phyloP scores from a whole-genome alignment of 73 alveolate genomes.

The Uronychia binucleata region DNA sequence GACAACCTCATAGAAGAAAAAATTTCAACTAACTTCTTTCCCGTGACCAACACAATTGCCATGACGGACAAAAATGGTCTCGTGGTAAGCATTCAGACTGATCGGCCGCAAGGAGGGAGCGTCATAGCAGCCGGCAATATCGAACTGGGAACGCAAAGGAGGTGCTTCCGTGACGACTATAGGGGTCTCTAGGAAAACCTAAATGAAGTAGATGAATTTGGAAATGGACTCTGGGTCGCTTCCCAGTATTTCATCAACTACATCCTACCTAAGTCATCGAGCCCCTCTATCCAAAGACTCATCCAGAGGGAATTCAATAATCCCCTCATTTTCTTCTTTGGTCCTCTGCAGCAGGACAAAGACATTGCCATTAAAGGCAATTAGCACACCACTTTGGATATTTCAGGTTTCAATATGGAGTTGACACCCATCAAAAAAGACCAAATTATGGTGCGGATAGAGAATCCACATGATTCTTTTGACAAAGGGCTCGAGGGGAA shows the following conservation, averaged over 20 bases:
- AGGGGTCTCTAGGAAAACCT: constrained; percentile 75
- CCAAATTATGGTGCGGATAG: too few relatives aligned
- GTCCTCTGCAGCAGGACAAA: too few relatives aligned
- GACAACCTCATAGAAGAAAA: constrained; percentile 12
- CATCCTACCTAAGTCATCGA: too few relatives aligned
- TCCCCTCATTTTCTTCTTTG: too few relatives aligned
- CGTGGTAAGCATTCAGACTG: constrained; percentile 64
- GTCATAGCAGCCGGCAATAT: constrained; percentile 84
- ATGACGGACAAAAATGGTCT: constrained; percentile 52
- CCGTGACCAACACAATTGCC: constrained; percentile 52
- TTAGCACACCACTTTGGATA: too few relatives aligned
- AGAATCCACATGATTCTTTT: too few relatives aligned
- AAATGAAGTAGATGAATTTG: constrained; percentile 79
- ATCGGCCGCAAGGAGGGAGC: constrained; percentile 91
- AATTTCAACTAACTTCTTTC: constrained; percentile 56
- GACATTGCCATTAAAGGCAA: too few relatives aligned
- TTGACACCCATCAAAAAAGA: too few relatives aligned
- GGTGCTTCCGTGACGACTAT: constrained; percentile 64
- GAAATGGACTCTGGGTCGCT: constrained; percentile 36
- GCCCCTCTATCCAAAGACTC: too few relatives aligned
- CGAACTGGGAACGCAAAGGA: constrained; percentile 93
- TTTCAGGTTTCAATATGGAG: too few relatives aligned
- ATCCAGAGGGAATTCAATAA: too few relatives aligned
- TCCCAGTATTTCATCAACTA: constrained; percentile 12
- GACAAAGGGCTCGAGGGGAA: too few relatives aligned